Base-by-base conservation (phyloP, 139 green algal genomes). In the Marvania coccoides region DNA sequence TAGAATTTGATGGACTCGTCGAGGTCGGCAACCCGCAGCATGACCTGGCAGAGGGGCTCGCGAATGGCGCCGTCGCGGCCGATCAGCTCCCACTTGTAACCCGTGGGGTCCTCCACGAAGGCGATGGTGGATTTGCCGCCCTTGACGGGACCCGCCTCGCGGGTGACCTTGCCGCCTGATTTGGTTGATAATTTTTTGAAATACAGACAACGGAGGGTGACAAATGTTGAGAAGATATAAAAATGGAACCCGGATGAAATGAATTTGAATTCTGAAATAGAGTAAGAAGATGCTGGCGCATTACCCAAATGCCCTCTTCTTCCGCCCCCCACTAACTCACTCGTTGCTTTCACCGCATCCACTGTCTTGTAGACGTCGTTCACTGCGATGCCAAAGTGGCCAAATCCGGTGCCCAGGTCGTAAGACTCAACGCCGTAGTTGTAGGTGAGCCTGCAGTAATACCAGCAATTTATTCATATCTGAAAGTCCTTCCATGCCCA, bases 1-100 rank as follows among this genome's bases (percentile, higher is more conserved):
- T 96, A 97, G 53, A 83, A 97, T 53, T 89, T 77, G 63, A 94
- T 94, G 59, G 67, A 82, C 26, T 61, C 58, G 31, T 96, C 80
- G 65, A 96, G 70, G 74, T 97, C 82, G 9, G 70, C 75, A 31
- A 97, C 90, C 0, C 90, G 69, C 60, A 97, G 83, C 90, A 96
- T 97, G 31, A 97, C 89, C 84, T 96, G 84, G 14, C 73, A 76
- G n/a, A 90, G 71, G 5, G 86, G 89, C 75, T 96, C 89, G 6
- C 63, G 65, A 7, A 81, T 90, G 29, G 54, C 64, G 3, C 67
- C 66, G 31, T 75, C 39, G 9, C 82, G 46, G 56, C 89, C 64
- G 33, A 97, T 89, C 19, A 96, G 75, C 76, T 96, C 90, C 69
- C 77, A 95, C 77, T 87, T 88, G 78, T 95, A 96, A 28, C 87